These are phyloP conservation scores for Suillus alpinus DNA, from an alignment of 768 basidiomycete genomes.

Conservation along the genomic window DNA sequence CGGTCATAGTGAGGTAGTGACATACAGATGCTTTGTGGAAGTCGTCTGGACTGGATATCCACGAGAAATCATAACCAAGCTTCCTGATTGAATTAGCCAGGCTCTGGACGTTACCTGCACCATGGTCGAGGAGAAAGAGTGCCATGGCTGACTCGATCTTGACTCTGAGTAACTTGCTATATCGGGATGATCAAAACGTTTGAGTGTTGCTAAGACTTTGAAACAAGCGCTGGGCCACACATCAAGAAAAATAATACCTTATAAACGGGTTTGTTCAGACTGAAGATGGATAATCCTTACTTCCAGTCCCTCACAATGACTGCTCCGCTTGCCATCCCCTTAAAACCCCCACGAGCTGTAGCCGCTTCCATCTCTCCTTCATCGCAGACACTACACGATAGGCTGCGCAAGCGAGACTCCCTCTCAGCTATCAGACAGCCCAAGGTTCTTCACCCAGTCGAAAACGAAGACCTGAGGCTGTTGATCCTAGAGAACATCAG, in stretches of 20 bases:
- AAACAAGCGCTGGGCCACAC: neutral
- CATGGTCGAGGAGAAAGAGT: constrained; percentile 93
- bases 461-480: constrained; percentile 77
- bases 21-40: constrained; percentile 88
- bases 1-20: constrained; percentile 16
- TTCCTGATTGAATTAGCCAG: constrained; percentile 87
- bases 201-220: neutral
- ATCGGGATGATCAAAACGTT: constrained; percentile 5
- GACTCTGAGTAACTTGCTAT: constrained; percentile 1
- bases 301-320: constrained; percentile 39
- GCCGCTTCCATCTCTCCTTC: constrained; percentile 56
- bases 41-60: constrained; percentile 80
- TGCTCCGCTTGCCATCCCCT: constrained; percentile 42
- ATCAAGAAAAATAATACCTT: constrained; percentile 5
- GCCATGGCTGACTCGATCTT: constrained; percentile 31
- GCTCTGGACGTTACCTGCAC: constrained; percentile 92
- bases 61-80: constrained; percentile 84
- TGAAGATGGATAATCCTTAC: constrained; percentile 13
- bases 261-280: constrained; percentile 8
- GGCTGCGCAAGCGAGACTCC: constrained; percentile 38
- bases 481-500: constrained; percentile 95
- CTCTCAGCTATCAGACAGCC: constrained; percentile 45
- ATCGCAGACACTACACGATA: constrained; percentile 42
- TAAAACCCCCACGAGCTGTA: constrained; percentile 30
- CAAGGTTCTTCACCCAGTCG: constrained; percentile 76